A percentile compares a stretch with the other conserved stretches of the same genome.
These are phyloP conservation scores for Saussurea involucrata DNA, from an alignment of 129 eudicot genomes.

Conservation along the genomic window DNA sequence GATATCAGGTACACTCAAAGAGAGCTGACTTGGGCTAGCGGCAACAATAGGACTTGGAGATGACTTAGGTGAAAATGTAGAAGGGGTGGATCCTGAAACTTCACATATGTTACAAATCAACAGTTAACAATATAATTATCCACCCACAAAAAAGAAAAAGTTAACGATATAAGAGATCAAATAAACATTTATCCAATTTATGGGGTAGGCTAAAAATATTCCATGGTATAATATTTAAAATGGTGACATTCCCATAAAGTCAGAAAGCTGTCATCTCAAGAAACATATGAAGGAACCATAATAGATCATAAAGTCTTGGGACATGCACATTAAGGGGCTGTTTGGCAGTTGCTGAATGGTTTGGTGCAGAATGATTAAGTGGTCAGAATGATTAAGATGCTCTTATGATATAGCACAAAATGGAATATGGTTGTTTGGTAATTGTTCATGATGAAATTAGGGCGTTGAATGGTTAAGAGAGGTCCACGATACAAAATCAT, in stretches of 20 bases:
- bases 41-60: slow-evolving; percentile 68
- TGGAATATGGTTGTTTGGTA: no score
- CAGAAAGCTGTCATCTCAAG: background rate
- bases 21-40: slow-evolving; percentile 66
- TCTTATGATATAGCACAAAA: no score
- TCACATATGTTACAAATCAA: background rate
- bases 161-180: background rate
- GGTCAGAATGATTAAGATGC: no score
- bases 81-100: slow-evolving; percentile 37
- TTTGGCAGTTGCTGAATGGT: no score
- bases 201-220: background rate
- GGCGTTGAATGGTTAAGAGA: no score
- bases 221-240: background rate
- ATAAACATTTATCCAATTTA: background rate
- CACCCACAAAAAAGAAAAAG: background rate
- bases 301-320: background rate
- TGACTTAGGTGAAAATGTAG: slow-evolving; percentile 45
- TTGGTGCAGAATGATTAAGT: no score
- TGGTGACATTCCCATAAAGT: background rate
- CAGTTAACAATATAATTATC: background rate
- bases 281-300: background rate
- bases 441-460: no score
- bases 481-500: no score
- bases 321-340: background rate
- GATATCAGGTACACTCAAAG: slow-evolving; percentile 34